A percentile compares a stretch with the other conserved stretches of the same genome.
Evolutionary conservation across 768 basidiomycete species (phyloP).

Genomic region (Terana coerulea): DNA sequence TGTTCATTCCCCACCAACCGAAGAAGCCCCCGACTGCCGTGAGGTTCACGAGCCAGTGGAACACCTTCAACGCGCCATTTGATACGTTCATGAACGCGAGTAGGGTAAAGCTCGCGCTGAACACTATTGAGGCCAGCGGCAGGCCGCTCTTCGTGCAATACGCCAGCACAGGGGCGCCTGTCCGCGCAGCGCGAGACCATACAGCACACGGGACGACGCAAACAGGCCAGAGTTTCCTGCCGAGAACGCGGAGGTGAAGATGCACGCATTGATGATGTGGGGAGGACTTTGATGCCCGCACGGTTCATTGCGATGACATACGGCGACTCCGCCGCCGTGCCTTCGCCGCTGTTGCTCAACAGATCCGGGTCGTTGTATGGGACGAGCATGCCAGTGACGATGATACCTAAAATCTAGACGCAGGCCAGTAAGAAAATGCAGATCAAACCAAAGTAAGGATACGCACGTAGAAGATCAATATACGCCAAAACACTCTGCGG

Average conservation of each 20-base stretch:
- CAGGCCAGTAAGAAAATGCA: not conserved
- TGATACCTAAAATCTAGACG: constrained; percentile 56
- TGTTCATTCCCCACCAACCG: constrained; percentile 62
- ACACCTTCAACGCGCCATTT: constrained; percentile 51
- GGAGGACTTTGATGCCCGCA: constrained; percentile 59
- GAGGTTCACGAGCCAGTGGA: constrained; percentile 63
- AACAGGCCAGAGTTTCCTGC: constrained; percentile 67
- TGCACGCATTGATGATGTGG: constrained; percentile 62
- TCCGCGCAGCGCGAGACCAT: constrained; percentile 34
- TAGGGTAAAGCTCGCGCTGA: constrained; percentile 37
- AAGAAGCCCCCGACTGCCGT: constrained; percentile 66
- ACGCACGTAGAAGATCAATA: constrained; percentile 71
- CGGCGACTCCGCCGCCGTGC: constrained; percentile 74
- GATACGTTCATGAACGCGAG: constrained; percentile 66
- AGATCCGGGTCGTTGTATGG: constrained; percentile 58
- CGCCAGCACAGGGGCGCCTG: constrained; percentile 41
- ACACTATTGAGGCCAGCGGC: constrained; percentile 33
- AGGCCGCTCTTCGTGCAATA: constrained; percentile 47
- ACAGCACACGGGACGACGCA: constrained; percentile 40
- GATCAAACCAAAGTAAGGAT: not conserved
- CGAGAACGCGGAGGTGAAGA: constrained; percentile 72
- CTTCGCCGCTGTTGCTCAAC: constrained; percentile 42
- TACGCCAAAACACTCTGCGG: constrained; percentile 74
- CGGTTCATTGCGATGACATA: constrained; percentile 80
- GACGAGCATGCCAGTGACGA: constrained; percentile 79